phyloP scores from a whole-genome alignment of 805 yeast species.

The Suhomyces xylopsoci region DNA sequence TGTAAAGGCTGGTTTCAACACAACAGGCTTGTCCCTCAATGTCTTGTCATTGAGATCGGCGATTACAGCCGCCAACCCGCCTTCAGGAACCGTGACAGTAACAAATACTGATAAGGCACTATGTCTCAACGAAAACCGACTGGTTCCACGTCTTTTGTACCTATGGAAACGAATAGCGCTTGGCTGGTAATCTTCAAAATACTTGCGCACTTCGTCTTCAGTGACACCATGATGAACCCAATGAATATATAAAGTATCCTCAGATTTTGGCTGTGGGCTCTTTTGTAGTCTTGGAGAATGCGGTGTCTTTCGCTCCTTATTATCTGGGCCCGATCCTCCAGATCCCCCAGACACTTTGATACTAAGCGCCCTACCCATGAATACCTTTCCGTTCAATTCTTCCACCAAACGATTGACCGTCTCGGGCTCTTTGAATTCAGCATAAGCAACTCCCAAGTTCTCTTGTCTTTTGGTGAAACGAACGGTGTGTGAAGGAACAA shows the following conservation, averaged over 20 bases:
- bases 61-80: constrained; percentile 43
- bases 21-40: constrained; percentile 25
- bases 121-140: neutral
- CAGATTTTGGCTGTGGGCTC: neutral
- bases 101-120: constrained; percentile 7
- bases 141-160: neutral
- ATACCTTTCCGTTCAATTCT: constrained; percentile 21
- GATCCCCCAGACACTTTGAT: neutral
- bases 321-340: neutral
- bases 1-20: constrained; percentile 1
- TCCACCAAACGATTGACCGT: constrained; percentile 28
- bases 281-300: neutral
- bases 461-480: constrained; percentile 44
- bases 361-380: constrained; percentile 37
- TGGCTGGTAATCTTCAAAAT: constrained; percentile 37
- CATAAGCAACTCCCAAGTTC: constrained; percentile 54
- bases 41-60: constrained; percentile 34
- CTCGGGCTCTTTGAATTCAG: constrained; percentile 29
- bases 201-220: constrained; percentile 44
- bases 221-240: constrained; percentile 37
- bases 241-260: constrained; percentile 46
- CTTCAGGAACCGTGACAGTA: constrained; percentile 29
- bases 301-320: neutral
- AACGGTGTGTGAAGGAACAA: constrained; percentile 55
- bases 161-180: neutral